A percentile compares a stretch with the other conserved stretches of the same genome.
phyloP scores from a whole-genome alignment of 1,139 yeast genomes.

The Debaryomycetaceae sp. region DNA sequence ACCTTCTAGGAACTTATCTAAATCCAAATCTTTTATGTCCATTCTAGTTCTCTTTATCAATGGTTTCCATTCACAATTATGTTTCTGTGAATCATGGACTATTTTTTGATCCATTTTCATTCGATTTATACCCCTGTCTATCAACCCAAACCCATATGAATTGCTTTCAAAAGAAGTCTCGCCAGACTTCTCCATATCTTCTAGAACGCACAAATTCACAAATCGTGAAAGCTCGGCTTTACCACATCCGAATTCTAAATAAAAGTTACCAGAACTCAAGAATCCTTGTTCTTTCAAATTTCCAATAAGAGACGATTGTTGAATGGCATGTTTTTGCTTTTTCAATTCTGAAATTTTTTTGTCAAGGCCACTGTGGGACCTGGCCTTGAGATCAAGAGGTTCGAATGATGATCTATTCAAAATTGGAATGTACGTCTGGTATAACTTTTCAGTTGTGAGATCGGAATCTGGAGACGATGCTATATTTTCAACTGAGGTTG shows the following conservation, averaged over 20 bases:
- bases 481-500: constrained; percentile 15
- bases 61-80: constrained; percentile 18
- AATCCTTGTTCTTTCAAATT: constrained; percentile 50
- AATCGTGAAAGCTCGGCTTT: constrained; percentile 79
- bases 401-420: constrained; percentile 18
- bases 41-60: constrained; percentile 54
- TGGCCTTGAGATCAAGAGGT: constrained; percentile 12
- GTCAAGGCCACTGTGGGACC: constrained; percentile 30
- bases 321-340: constrained; percentile 73
- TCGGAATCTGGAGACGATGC: constrained; percentile 11
- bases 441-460: constrained; percentile 11
- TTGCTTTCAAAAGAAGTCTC: not conserved
- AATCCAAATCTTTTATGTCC: constrained; percentile 73
- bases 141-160: constrained; percentile 51
- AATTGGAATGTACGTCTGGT: constrained; percentile 26
- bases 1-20: constrained; percentile 44
- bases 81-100: constrained; percentile 38
- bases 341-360: constrained; percentile 43
- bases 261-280: constrained; percentile 35
- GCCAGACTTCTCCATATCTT: constrained; percentile 18
- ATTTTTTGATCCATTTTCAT: constrained; percentile 77
- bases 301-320: constrained; percentile 79
- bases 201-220: constrained; percentile 47
- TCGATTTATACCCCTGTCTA: constrained; percentile 77
- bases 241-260: constrained; percentile 88